Evolutionary conservation across 2,329 filamentous ascomycete genomes (phyloP), one percentile per base, ranked within the genome.

Genomic region (Talaromyces sp.): DNA sequence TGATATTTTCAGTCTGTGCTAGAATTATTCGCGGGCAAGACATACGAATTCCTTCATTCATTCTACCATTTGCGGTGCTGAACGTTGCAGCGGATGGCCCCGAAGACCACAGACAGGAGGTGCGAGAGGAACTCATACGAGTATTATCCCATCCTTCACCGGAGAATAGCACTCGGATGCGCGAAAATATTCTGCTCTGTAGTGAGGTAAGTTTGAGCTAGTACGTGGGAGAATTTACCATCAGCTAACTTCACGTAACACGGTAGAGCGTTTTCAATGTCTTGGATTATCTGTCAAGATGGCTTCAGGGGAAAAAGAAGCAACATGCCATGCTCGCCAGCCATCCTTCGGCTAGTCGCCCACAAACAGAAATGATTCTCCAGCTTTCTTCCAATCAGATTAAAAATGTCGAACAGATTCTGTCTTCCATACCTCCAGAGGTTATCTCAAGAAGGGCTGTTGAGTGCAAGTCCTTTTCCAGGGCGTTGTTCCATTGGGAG

Each of bases 401-500:
- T 62, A 81, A 82, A 67, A 83, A 83, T 9, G 90, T 98, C 4
- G 90, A 96, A 60, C 82, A 84, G 0, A 85, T 96, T 56, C 76
- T 97, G 23, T 78, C 81, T n/a, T 79, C 80, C 28, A 88, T 91
- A 60, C 88, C 89, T 0, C 86, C 89, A 4, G 86, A 90, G 67
- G 78, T 89, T n/a, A 86, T 90, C 57, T 92, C 95, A 6, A 85
- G 87, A 66, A 86, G 94, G 66, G 93, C 95, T 9, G 86, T 96
- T n/a, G 91, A 97, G 70, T 98, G 94, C 76, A 91, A 91, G 63
- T 95, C 96, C 8, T 98, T 94, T 72, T 89, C 95, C 7, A 87
- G 95, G 57, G 95, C 96, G 1, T 80, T 99, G 18, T 97, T 96
- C 71, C 91, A 98, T 71, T 90, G 96, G 80, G 95, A 99, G 75